These are phyloP conservation scores for Paecilomyces sp. DNA, from an alignment of 2,329 filamentous ascomycete species.

Conservation along the genomic window DNA sequence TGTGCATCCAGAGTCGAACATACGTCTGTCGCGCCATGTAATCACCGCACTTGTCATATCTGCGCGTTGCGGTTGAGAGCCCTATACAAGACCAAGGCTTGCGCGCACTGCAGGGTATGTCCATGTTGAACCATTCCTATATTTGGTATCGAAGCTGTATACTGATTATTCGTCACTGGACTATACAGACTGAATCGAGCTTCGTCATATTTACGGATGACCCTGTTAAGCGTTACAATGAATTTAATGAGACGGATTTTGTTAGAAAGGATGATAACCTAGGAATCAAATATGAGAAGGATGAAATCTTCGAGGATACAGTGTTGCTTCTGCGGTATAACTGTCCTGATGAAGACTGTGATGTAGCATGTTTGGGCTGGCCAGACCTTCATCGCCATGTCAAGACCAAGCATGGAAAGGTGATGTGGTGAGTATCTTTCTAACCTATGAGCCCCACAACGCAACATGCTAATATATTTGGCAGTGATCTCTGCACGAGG, in stretches of 20 bases:
- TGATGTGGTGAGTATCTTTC: conserved; percentile 60
- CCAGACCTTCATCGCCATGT: conserved; percentile 76
- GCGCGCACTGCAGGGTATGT: conserved; percentile 86
- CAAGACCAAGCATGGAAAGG: conserved; percentile 70
- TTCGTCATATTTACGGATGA: conserved; percentile 93
- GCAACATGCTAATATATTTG: conserved; percentile 1
- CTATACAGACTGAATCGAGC: conserved; percentile 33
- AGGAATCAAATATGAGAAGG: conserved; percentile 83
- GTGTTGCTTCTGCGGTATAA: conserved; percentile 86
- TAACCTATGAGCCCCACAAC: conserved; percentile 2
- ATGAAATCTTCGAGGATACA: conserved; percentile 86
- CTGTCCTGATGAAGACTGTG: conserved; percentile 77
- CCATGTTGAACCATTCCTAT: neutral
- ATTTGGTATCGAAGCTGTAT: neutral
- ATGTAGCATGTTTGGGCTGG: conserved; percentile 78
- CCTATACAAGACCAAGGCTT: conserved; percentile 92
- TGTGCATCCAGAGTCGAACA: conserved; percentile 87
- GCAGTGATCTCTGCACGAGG: conserved; percentile 73
- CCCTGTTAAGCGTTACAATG: conserved; percentile 70
- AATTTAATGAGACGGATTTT: conserved; percentile 69
- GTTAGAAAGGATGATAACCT: conserved; percentile 74
- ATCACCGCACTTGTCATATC: conserved; percentile 94
- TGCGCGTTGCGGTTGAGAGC: conserved; percentile 86
- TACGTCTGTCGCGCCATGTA: conserved; percentile 84
- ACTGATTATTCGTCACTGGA: neutral